Evolutionary conservation across 208 protist species (phyloP).

Genomic region (Crithidia mellificae): DNA sequence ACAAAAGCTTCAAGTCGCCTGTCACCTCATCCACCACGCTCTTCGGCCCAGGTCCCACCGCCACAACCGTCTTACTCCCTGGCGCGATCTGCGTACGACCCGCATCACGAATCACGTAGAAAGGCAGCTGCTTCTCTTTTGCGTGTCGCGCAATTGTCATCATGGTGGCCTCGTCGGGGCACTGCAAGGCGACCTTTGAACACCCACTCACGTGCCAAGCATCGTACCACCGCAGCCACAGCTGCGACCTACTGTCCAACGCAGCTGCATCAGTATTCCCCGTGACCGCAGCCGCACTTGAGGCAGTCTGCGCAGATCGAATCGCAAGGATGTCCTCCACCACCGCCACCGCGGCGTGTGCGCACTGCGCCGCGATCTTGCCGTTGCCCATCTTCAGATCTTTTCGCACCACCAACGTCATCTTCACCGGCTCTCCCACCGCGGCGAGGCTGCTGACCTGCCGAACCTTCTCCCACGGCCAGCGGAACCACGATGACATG

Average conservation of each 20-base stretch:
- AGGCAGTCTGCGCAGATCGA: conserved; percentile 8
- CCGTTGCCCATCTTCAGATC: conserved; percentile 96
- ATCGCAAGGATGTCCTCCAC: conserved; percentile 61
- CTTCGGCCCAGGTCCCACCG: conserved; percentile 83
- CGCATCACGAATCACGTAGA: conserved; percentile 87
- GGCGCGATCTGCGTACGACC: conserved; percentile 93
- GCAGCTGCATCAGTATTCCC: too few relatives aligned
- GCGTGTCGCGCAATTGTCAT: conserved; percentile 53
- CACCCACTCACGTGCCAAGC: conserved; percentile 67
- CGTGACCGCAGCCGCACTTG: neutral
- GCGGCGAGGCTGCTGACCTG: conserved; percentile 22
- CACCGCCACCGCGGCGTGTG: conserved; percentile 92
- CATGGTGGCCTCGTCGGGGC: conserved; percentile 69
- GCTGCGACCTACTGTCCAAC: conserved; percentile 10
- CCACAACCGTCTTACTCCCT: conserved; percentile 90
- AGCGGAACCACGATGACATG: conserved; percentile 12
- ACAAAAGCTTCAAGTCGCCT: conserved; percentile 90
- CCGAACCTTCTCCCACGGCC: conserved; percentile 15
- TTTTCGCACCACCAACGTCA: conserved; percentile 92
- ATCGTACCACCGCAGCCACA: conserved; percentile 72
- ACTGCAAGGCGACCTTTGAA: conserved; percentile 86
- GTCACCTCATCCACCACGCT: conserved; percentile 85
- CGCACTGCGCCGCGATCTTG: conserved; percentile 96
- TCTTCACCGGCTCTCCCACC: conserved; percentile 75
- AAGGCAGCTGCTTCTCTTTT: conserved; percentile 46